Conservation (phyloP, 2,329 filamentous ascomycete species). For the Decorospora gaudefroyi region DNA sequence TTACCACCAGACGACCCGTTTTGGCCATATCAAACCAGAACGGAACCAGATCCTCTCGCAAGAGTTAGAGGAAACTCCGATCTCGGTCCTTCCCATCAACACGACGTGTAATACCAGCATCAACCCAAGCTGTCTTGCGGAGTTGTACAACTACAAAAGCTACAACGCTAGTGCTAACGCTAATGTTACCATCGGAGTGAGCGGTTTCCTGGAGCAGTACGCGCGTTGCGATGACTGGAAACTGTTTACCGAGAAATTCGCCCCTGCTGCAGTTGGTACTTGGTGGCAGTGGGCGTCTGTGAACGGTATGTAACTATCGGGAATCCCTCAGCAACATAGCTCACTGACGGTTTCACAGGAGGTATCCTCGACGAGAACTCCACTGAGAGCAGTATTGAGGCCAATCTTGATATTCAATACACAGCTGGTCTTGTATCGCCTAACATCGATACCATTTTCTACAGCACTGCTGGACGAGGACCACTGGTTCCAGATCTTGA, state of each 20-base stretch:
- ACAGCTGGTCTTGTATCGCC: conserved; percentile 53
- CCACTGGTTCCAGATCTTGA: conserved; percentile 55
- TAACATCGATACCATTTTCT: conserved; percentile 51
- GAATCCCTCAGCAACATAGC: background rate
- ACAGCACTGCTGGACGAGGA: conserved; percentile 55
- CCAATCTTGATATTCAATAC: conserved; percentile 58
- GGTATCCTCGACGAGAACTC: conserved; percentile 44
- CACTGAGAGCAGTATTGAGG: conserved; percentile 51
- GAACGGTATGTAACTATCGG: conserved; percentile 47
- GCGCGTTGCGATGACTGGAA: conserved; percentile 54
- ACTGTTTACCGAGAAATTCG: conserved; percentile 48
- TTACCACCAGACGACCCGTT: conserved; percentile 58
- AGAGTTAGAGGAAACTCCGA: conserved; percentile 27
- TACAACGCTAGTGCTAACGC: conserved; percentile 48
- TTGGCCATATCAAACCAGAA: conserved; percentile 57
- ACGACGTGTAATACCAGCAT: conserved; percentile 51
- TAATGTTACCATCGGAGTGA: conserved; percentile 50
- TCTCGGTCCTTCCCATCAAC: conserved; percentile 33
- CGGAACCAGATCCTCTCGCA: conserved; percentile 43
- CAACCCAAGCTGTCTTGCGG: conserved; percentile 54
- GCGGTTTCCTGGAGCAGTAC: conserved; percentile 56
- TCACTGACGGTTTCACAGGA: conserved; percentile 21
- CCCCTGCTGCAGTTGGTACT: conserved; percentile 49
- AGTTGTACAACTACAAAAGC: conserved; percentile 53
- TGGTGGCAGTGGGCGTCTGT: conserved; percentile 53